A percentile compares a stretch with the other conserved stretches of the same genome.
Conservation (phyloP, 2,329 filamentous ascomycete species). For the Talaromyces funiculosus region DNA sequence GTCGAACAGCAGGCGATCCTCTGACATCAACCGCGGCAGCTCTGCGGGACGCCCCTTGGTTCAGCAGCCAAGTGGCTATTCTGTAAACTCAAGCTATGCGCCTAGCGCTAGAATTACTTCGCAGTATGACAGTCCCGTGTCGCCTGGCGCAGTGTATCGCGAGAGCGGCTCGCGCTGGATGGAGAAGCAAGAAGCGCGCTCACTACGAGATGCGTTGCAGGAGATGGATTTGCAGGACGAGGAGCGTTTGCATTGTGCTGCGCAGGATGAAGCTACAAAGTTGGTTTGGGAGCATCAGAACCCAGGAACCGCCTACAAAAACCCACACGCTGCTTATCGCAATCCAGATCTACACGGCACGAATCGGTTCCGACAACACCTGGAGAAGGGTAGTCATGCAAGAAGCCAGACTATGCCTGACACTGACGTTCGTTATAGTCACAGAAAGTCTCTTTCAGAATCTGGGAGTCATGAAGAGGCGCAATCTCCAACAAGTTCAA, state of each 20-base stretch:
- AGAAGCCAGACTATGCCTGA: slow-evolving; percentile 34
- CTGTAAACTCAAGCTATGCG: slow-evolving; percentile 33
- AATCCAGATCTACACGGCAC: slow-evolving; percentile 36
- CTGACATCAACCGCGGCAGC: slow-evolving; percentile 23
- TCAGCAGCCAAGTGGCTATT: slow-evolving; percentile 30
- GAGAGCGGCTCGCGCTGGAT: slow-evolving; percentile 52
- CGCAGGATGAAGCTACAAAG: slow-evolving; percentile 58
- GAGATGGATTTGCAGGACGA: slow-evolving; percentile 56
- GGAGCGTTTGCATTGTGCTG: slow-evolving; percentile 48
- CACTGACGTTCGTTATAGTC: not conserved
- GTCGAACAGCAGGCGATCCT: slow-evolving; percentile 34
- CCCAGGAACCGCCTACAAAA: slow-evolving; percentile 45
- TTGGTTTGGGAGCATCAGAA: slow-evolving; percentile 60
- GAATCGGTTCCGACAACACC: slow-evolving; percentile 37
- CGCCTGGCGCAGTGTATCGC: slow-evolving; percentile 44
- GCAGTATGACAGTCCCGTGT: slow-evolving; percentile 23
- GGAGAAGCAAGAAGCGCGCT: slow-evolving; percentile 55
- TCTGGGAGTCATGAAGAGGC: slow-evolving; percentile 17
- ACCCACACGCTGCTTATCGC: slow-evolving; percentile 44
- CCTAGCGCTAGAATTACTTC: slow-evolving; percentile 29
- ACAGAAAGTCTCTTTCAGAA: slow-evolving; percentile 12
- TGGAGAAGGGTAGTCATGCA: slow-evolving; percentile 41
- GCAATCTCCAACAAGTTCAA: slow-evolving; percentile 6
- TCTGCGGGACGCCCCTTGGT: slow-evolving; percentile 33
- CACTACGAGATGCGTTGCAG: slow-evolving; percentile 52